A percentile compares a stretch with the other conserved stretches of the same genome.
These are phyloP conservation scores for Leishmania braziliensis DNA, from an alignment of 208 protist species.

Conservation along the genomic window DNA sequence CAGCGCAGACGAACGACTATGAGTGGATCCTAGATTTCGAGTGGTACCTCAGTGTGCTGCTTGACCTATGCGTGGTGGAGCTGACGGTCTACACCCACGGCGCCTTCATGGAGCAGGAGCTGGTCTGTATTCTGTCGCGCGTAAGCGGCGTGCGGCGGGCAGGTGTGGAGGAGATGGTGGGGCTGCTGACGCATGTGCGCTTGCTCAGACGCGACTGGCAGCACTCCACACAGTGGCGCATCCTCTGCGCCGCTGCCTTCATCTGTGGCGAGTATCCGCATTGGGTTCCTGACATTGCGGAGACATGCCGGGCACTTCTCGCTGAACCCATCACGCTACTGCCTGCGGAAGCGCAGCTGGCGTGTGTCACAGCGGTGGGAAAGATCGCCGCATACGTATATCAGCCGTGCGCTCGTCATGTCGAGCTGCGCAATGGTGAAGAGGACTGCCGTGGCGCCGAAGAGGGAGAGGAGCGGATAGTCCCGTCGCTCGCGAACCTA, in stretches of 20 bases:
- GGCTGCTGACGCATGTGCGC: slow-evolving; percentile 50
- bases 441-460: slow-evolving; percentile 37
- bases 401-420: slow-evolving; percentile 52
- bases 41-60: slow-evolving; percentile 96
- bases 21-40: slow-evolving; percentile 96
- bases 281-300: slow-evolving; percentile 62
- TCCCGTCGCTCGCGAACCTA: slow-evolving; percentile 20
- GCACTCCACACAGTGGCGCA: slow-evolving; percentile 69
- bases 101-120: slow-evolving; percentile 84
- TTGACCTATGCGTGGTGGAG: slow-evolving; percentile 84
- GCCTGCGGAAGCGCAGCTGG: slow-evolving; percentile 81
- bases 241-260: slow-evolving; percentile 93
- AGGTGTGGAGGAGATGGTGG: slow-evolving; percentile 65
- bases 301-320: slow-evolving; percentile 54
- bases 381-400: slow-evolving; percentile 89
- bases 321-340: slow-evolving; percentile 53
- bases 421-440: slow-evolving; percentile 59
- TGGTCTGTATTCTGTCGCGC: slow-evolving; percentile 94
- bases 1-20: slow-evolving; percentile 86
- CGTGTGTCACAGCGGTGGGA: slow-evolving; percentile 82
- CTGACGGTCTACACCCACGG: slow-evolving; percentile 78
- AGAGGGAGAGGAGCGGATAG: slow-evolving; percentile 1
- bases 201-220: slow-evolving; percentile 49
- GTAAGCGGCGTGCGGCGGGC: slow-evolving; percentile 90
- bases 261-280: slow-evolving; percentile 94